phyloP scores from a whole-genome alignment of 306 rosid genomes.

The Ceratonia siliqua region DNA sequence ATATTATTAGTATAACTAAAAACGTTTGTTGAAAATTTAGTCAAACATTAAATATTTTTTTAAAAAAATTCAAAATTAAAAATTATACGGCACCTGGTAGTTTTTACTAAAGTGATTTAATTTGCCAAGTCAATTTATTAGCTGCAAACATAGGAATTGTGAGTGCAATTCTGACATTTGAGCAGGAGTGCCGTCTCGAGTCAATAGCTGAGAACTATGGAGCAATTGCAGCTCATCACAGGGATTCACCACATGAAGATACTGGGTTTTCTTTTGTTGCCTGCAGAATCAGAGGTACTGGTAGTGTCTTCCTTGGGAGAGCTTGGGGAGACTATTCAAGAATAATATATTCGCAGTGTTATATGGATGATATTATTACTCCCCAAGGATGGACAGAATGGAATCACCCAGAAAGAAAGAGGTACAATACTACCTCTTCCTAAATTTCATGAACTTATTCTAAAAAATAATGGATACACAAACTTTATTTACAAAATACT shows the following conservation, averaged over 20 bases:
- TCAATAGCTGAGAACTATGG: constrained; percentile 67
- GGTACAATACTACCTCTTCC: constrained; percentile 34
- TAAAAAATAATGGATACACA: no score
- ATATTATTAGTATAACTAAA: no score
- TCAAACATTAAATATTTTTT: no score
- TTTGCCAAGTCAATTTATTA: background rate
- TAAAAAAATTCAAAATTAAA: no score
- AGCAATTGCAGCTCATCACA: constrained; percentile 93
- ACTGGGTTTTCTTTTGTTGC: constrained; percentile 79
- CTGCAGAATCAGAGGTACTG: constrained; percentile 69
- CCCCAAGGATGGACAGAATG: constrained; percentile 87
- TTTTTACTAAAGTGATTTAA: background rate
- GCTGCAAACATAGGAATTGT: background rate
- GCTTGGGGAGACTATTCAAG: constrained; percentile 93
- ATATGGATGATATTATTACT: constrained; percentile 54
- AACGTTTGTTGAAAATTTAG: no score
- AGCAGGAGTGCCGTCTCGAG: constrained; percentile 65
- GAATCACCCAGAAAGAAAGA: constrained; percentile 64
- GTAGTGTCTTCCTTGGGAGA: constrained; percentile 68
- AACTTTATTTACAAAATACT: no score
- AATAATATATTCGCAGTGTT: constrained; percentile 61
- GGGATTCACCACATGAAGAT: constrained; percentile 50
- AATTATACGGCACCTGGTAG: no score
- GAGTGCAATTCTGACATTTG: constrained; percentile 9
- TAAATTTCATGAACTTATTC: no score